These are phyloP conservation scores for Athelia psychrophila DNA, from an alignment of 1,284 basidiomycete genomes.

Conservation along the genomic window DNA sequence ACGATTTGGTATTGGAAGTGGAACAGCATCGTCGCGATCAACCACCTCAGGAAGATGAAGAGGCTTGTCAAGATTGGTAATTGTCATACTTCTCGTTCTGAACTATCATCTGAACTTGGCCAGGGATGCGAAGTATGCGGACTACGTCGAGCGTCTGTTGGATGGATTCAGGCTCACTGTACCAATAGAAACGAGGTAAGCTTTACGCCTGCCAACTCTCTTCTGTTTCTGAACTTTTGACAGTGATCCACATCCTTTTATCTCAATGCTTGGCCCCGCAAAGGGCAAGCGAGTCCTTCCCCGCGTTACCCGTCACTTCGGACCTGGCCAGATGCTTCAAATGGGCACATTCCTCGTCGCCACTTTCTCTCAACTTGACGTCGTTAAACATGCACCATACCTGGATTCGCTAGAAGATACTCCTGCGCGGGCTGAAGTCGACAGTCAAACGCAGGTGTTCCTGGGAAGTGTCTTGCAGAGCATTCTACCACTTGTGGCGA, in stretches of 20 bases:
- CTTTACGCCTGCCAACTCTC: slow-evolving; percentile 4
- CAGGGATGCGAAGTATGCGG: slow-evolving; percentile 64
- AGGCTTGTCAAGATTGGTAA: slow-evolving; percentile 56
- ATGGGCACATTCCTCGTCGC: slow-evolving; percentile 91
- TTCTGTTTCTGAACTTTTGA: slow-evolving; percentile 6
- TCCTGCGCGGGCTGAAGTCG: slow-evolving; percentile 69
- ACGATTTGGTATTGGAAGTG: slow-evolving; percentile 81
- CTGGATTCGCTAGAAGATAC: slow-evolving; percentile 70
- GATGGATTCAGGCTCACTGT: slow-evolving; percentile 82
- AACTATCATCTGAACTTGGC: slow-evolving; percentile 4
- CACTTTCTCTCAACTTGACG: slow-evolving; percentile 92
- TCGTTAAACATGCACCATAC: slow-evolving; percentile 72
- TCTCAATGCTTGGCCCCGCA: slow-evolving; percentile 83
- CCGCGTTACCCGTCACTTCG: slow-evolving; percentile 86
- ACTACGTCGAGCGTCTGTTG: slow-evolving; percentile 75
- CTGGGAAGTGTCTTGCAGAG: slow-evolving; percentile 84
- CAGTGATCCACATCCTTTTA: slow-evolving; percentile 94
- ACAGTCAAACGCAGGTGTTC: slow-evolving; percentile 89
- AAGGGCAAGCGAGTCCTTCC: slow-evolving; percentile 96
- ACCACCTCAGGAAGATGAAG: slow-evolving; percentile 60
- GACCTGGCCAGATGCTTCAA: slow-evolving; percentile 78
- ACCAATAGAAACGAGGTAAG: slow-evolving; percentile 85
- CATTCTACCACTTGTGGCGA: slow-evolving; percentile 80
- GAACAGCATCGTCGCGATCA: slow-evolving; percentile 87
- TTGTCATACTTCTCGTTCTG: slow-evolving; percentile 2